Percentiles rank a stretch among this genome's conserved stretches.
Conservation (phyloP, 805 yeast species). For the Zygosaccharomyces lentus region DNA sequence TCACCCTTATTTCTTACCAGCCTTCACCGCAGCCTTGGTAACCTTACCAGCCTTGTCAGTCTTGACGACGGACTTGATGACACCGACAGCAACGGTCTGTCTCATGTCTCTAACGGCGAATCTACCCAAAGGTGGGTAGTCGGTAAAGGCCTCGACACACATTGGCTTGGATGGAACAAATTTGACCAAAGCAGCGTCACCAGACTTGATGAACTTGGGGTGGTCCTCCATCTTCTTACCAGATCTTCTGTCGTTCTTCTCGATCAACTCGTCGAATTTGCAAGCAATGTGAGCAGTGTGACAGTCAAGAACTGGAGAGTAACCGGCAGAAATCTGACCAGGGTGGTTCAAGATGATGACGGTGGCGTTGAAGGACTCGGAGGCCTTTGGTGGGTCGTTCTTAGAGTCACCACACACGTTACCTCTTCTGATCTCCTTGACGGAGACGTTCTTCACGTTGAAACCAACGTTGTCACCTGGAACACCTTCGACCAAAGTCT, state of each 20-base stretch:
- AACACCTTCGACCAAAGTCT: constrained; percentile 68
- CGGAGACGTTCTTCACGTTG: constrained; percentile 88
- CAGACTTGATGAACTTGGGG: constrained; percentile 93
- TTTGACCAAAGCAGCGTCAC: constrained; percentile 93
- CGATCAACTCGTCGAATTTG: constrained; percentile 71
- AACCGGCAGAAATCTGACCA: constrained; percentile 87
- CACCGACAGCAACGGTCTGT: constrained; percentile 99
- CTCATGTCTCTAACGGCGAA: constrained; percentile 99
- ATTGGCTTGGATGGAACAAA: constrained; percentile 86
- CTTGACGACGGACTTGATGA: constrained; percentile 92
- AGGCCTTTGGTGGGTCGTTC: constrained; percentile 81
- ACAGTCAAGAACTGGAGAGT: constrained; percentile 88
- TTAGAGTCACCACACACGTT: constrained; percentile 89
- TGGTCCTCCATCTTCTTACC: constrained; percentile 85
- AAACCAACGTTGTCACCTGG: constrained; percentile 92
- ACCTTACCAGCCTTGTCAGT: constrained; percentile 84
- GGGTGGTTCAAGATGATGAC: constrained; percentile 87
- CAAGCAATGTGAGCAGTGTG: constrained; percentile 94
- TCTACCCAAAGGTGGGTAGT: constrained; percentile 97
- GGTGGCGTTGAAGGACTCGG: constrained; percentile 79
- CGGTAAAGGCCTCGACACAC: constrained; percentile 91
- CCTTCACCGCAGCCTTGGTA: constrained; percentile 80
- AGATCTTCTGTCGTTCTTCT: constrained; percentile 88
- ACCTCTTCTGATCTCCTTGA: constrained; percentile 87
- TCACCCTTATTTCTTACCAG: constrained; percentile 33